These are phyloP conservation scores for Ascochyta fabae DNA, from an alignment of 2,329 filamentous ascomycete genomes.

Conservation along the genomic window DNA sequence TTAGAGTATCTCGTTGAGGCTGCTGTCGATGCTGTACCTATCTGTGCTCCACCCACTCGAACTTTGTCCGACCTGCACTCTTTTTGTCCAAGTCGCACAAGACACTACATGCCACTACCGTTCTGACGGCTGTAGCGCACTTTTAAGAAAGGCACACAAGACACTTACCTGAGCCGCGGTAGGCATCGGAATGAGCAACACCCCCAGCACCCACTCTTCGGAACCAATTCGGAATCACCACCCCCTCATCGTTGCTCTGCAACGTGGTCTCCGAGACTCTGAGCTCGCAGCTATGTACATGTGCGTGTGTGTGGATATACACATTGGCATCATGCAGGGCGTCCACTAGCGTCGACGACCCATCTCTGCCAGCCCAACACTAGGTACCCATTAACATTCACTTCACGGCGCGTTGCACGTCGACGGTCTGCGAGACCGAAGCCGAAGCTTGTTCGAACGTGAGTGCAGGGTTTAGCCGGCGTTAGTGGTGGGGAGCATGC, in stretches of 20 bases:
- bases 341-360: not conserved
- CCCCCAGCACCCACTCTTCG: not conserved
- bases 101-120: not conserved
- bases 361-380: not conserved
- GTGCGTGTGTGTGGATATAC: too few species aligned
- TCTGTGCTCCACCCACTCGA: too few species aligned
- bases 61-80: too few species aligned
- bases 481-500: not conserved
- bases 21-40: too few species aligned
- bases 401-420: not conserved
- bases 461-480: not conserved
- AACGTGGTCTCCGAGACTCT: not conserved
- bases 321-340: constrained; percentile 2
- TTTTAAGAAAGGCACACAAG: not conserved
- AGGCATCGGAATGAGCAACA: not conserved
- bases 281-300: too few species aligned
- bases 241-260: not conserved
- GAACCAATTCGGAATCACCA: not conserved
- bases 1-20: not conserved
- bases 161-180: not conserved
- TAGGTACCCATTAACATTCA: not conserved
- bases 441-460: constrained; percentile 17
- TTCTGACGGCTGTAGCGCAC: not conserved
- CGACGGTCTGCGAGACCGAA: not conserved
- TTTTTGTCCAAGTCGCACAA: not conserved